Percentiles rank a stretch among this genome's conserved stretches.
phyloP scores from a whole-genome alignment of 441 rosid species.

The Bruguiera hainesii region DNA sequence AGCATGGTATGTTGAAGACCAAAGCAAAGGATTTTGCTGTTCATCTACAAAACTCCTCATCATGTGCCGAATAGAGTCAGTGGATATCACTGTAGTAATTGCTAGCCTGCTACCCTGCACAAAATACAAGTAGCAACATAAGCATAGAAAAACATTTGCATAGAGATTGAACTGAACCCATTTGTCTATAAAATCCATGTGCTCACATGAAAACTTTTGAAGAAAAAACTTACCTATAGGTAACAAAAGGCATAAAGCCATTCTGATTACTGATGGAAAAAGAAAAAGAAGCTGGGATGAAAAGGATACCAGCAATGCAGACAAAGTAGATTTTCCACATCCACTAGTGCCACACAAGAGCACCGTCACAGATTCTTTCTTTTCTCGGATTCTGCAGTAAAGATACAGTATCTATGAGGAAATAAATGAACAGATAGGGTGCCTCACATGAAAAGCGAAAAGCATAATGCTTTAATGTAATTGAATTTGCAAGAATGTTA shows the following conservation, averaged over 20 bases:
- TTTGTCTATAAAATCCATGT: too few relatives aligned
- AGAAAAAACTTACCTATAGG: not conserved
- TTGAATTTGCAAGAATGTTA: not conserved
- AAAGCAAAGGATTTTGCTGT: slow-evolving; percentile 78
- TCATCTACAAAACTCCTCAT: slow-evolving; percentile 96
- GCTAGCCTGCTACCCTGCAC: slow-evolving; percentile 88
- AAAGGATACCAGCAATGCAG: slow-evolving; percentile 81
- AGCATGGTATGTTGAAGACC: slow-evolving; percentile 98
- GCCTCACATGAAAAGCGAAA: too few relatives aligned
- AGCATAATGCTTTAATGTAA: too few relatives aligned
- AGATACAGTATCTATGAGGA: slow-evolving; percentile 7
- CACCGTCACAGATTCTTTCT: slow-evolving; percentile 93
- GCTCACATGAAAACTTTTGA: too few relatives aligned
- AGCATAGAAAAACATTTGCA: not conserved
- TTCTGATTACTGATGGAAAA: not conserved
- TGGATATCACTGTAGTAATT: slow-evolving; percentile 88
- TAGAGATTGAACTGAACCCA: too few relatives aligned
- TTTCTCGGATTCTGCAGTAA: slow-evolving; percentile 83
- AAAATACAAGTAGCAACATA: slow-evolving; percentile 11
- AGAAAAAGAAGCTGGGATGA: slow-evolving; percentile 15
- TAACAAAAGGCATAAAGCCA: not conserved
- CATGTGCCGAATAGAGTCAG: slow-evolving; percentile 93
- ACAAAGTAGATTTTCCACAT: slow-evolving; percentile 97
- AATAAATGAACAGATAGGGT: not conserved
- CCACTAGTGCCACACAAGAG: slow-evolving; percentile 98